Conservation (phyloP, 208 protist species). For the Strigomonas culicis region DNA sequence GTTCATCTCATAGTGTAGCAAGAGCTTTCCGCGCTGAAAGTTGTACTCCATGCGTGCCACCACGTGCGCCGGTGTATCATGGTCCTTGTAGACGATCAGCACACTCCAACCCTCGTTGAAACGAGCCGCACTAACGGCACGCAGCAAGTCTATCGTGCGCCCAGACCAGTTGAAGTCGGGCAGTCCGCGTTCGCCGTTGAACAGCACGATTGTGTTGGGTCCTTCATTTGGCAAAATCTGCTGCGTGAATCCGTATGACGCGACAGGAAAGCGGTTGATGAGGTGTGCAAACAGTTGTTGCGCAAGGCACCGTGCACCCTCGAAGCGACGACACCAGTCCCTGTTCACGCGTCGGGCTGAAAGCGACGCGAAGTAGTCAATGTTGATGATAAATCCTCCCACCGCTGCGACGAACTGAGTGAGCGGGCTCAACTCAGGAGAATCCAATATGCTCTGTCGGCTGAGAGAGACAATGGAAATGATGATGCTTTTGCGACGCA, state of each 20-base stretch:
- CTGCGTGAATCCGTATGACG: conserved; percentile 31
- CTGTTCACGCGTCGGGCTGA: conserved; percentile 51
- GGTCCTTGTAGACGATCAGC: conserved; percentile 59
- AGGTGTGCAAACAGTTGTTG: conserved; percentile 89
- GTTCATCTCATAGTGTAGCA: conserved; percentile 74
- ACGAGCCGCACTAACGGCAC: conserved; percentile 54
- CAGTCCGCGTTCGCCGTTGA: conserved; percentile 41
- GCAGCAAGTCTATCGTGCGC: conserved; percentile 30
- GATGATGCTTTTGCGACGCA: conserved; percentile 85
- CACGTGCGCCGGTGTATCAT: conserved; percentile 40
- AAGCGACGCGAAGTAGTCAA: conserved; percentile 83
- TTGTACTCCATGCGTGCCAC: conserved; percentile 54
- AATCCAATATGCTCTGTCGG: conserved; percentile 48
- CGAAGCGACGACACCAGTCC: conserved; percentile 80
- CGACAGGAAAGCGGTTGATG: conserved; percentile 69
- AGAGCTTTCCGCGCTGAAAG: conserved; percentile 66
- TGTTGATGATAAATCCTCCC: conserved; percentile 72
- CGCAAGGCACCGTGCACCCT: conserved; percentile 73
- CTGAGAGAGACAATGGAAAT: conserved; percentile 72
- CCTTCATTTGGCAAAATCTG: conserved; percentile 7
- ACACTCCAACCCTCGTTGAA: conserved; percentile 85
- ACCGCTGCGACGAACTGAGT: conserved; percentile 66
- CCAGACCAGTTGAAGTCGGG: conserved; percentile 27
- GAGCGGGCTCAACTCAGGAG: conserved; percentile 54
- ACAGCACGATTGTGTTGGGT: conserved; percentile 30